Base-by-base conservation (phyloP, 1,139 yeast genomes). In the Magnusiomyces fungicola region DNA sequence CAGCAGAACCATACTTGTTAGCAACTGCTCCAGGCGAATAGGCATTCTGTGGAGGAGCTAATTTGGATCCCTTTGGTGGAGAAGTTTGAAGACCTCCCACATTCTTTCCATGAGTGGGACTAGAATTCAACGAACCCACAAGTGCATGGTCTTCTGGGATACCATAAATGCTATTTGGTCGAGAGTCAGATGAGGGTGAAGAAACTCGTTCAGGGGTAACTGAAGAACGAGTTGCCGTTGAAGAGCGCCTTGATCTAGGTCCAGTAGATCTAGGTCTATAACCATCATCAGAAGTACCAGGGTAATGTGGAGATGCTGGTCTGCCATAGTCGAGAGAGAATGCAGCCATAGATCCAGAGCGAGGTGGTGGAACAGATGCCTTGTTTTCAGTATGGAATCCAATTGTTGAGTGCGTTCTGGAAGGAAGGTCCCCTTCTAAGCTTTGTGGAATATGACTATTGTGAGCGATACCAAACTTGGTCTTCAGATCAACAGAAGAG, bases 31-130 rank as follows among this genome's bases (percentile, higher is more conserved):
- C 47, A 14, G 55, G 50, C 18, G 53, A 50, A 44, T 51, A 45
- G 44, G 54, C 54, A 2, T 54, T 52, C 24, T 58, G 54, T n/a
- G 51, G 48, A 16, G 49, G 49, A 10, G 52, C 43, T 5, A 53
- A 39, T 19, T 53, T 52, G 14, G 55, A 50, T 16, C 48, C 52
- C 18, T 30, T 53, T 43, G 49, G 53, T 43, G 23, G 40, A 10
- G 30, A 19, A 23, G 36, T 7, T 2, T 21, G 19, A 16, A 38
- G n/a, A 3, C 16, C 16, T 21, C 32, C 29, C 12, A 6, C 23
- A 29, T 25, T 5, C 24, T 45, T 38, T 3, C 27, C 18, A 14
- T 24, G 29, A 16, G 25, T 27, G 6, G 40, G 40, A 19, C 45
- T 40, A 16, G 39, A 24, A 27, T 43, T 37, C 12, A 42, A 16